Conservation (phyloP, 2,329 filamentous ascomycete genomes). For the Trichoderma sp. region DNA sequence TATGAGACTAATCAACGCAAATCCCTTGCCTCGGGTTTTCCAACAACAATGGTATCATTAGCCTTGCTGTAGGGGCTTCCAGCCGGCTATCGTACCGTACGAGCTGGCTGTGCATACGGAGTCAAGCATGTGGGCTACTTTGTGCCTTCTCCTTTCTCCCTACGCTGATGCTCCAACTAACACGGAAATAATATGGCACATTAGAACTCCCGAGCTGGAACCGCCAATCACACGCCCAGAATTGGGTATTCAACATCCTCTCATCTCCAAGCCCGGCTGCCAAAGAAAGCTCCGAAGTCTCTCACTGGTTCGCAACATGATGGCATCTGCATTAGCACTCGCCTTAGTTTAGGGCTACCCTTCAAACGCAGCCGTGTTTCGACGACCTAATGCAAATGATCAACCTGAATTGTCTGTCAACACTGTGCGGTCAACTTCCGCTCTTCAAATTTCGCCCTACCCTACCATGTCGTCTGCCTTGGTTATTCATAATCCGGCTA, state of each 20-base stretch:
- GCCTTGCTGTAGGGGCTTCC: not conserved
- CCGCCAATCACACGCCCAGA: not conserved
- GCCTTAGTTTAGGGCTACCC: not conserved
- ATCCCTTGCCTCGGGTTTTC: not conserved
- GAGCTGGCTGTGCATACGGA: not conserved
- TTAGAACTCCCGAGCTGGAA: not conserved
- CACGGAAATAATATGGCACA: not conserved
- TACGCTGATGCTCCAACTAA: not conserved
- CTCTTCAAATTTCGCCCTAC: not conserved
- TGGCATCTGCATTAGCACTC: not conserved
- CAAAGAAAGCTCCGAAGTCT: not conserved
- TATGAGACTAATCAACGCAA: not conserved
- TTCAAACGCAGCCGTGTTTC: not conserved
- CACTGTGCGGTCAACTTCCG: not conserved
- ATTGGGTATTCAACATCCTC: not conserved
- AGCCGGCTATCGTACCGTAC: not conserved
- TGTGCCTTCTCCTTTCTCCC: not conserved
- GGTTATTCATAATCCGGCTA: not conserved
- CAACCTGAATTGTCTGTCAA: not conserved
- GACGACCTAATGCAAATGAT: not conserved
- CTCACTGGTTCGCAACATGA: not conserved
- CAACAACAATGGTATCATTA: not conserved
- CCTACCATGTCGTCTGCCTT: not conserved
- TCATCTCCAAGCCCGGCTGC: not conserved
- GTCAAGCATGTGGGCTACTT: not conserved